Conservation (phyloP, 1,139 yeast species). For the Tardiomyces blankii region DNA sequence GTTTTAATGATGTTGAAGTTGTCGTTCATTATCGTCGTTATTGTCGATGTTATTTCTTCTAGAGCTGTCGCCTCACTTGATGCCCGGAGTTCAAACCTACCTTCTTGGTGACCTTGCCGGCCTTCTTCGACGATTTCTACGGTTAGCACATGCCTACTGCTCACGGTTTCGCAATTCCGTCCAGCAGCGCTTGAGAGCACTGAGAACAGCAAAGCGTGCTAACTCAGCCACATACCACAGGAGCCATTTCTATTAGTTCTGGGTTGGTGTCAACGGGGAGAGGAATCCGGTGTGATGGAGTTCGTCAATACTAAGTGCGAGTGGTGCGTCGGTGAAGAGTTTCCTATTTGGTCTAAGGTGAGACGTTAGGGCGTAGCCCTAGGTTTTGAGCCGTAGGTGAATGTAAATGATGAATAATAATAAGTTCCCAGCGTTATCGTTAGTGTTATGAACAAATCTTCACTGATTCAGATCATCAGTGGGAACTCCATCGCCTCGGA, state of each 20-base stretch:
- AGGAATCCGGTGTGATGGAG: no score
- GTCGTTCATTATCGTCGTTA: conserved; percentile 2
- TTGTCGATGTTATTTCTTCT: neutral
- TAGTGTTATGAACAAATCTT: no score
- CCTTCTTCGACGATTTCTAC: conserved; percentile 41
- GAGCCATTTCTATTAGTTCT: neutral
- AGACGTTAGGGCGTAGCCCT: no score
- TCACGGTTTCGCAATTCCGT: conserved; percentile 7
- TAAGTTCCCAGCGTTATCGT: no score
- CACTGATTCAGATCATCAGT: no score
- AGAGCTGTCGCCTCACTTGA: neutral
- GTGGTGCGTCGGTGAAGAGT: no score
- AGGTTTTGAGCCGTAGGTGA: no score
- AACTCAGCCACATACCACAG: neutral
- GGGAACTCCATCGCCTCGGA: no score
- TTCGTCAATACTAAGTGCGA: no score
- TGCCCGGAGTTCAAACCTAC: neutral
- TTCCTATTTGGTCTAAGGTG: no score
- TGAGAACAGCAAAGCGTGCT: neutral
- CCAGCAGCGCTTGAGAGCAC: neutral
- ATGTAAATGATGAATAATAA: no score
- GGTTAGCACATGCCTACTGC: conserved; percentile 37
- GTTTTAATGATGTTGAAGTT: conserved; percentile 1
- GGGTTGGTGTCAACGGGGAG: neutral
- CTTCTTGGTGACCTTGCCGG: conserved; percentile 45